Evolutionary conservation across 2,329 filamentous ascomycete genomes (phyloP).

Genomic region (Alternaria brassicicola): DNA sequence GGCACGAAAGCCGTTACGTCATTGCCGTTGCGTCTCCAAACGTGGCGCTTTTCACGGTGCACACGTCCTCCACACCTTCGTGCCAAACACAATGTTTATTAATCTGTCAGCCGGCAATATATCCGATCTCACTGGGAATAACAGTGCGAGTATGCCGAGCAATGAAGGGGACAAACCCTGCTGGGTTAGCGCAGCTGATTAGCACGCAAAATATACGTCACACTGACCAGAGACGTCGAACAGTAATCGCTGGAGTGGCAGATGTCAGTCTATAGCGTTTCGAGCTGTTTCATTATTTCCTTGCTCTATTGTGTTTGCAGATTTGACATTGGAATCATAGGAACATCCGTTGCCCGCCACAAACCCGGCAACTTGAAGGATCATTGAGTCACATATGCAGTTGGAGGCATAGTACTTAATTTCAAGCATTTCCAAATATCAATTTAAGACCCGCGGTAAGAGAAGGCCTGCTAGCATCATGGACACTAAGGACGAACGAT

Average conservation of each 20-base stretch:
- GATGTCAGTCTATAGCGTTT: background rate
- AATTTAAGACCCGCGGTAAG: background rate
- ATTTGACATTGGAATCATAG: background rate
- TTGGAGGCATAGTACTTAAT: background rate
- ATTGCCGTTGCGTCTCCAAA: background rate
- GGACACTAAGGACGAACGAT: background rate
- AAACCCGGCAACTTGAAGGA: background rate
- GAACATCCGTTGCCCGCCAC: background rate
- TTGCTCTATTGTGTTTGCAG: background rate
- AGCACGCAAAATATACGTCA: slow-evolving; percentile 5
- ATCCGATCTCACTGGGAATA: slow-evolving; percentile 7
- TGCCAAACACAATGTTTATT: background rate
- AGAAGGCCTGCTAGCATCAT: background rate
- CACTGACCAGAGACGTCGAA: slow-evolving; percentile 1
- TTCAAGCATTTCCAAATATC: background rate
- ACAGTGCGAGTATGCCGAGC: background rate
- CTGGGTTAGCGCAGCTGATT: background rate
- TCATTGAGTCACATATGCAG: background rate
- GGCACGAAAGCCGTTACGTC: background rate
- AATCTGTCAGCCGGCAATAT: background rate
- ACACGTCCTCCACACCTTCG: background rate
- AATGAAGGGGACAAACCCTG: background rate
- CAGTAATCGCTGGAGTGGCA: background rate
- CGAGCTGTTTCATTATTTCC: background rate
- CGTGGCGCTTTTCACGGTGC: background rate